phyloP scores from a whole-genome alignment of 2,329 filamentous ascomycete species.

The Cladosporium oxysporum region DNA sequence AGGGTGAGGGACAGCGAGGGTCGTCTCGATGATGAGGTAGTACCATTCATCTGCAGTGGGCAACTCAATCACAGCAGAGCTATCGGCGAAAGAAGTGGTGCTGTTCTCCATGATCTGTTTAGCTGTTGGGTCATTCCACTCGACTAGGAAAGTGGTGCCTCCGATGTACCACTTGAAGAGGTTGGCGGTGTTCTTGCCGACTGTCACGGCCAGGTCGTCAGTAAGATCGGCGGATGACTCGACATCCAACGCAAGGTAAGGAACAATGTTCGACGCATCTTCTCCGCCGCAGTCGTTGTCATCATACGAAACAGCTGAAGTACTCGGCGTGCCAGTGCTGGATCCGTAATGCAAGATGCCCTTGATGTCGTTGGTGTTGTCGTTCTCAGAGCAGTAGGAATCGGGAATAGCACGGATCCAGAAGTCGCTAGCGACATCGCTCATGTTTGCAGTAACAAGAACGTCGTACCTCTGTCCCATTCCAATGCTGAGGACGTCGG shows the following conservation, averaged over 20 bases:
- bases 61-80: constrained; percentile 39
- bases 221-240: constrained; percentile 29
- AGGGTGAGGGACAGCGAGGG: constrained; percentile 36
- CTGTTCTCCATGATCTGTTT: constrained; percentile 38
- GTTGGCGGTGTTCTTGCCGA: constrained; percentile 33
- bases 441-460: constrained; percentile 34
- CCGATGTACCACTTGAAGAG: constrained; percentile 45
- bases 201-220: constrained; percentile 32
- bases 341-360: constrained; percentile 42
- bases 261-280: constrained; percentile 38
- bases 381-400: constrained; percentile 41
- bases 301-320: constrained; percentile 37
- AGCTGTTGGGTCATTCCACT: constrained; percentile 45
- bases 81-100: constrained; percentile 33
- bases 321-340: constrained; percentile 35
- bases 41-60: constrained; percentile 37
- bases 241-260: constrained; percentile 33
- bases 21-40: constrained; percentile 44
- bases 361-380: constrained; percentile 35
- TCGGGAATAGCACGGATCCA: constrained; percentile 43
- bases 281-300: constrained; percentile 42
- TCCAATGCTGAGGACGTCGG: constrained; percentile 39
- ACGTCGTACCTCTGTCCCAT: constrained; percentile 42
- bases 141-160: constrained; percentile 41
- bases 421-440: constrained; percentile 35